Conservation (phyloP, 1,284 basidiomycete species). For the Sutorius eximius region DNA sequence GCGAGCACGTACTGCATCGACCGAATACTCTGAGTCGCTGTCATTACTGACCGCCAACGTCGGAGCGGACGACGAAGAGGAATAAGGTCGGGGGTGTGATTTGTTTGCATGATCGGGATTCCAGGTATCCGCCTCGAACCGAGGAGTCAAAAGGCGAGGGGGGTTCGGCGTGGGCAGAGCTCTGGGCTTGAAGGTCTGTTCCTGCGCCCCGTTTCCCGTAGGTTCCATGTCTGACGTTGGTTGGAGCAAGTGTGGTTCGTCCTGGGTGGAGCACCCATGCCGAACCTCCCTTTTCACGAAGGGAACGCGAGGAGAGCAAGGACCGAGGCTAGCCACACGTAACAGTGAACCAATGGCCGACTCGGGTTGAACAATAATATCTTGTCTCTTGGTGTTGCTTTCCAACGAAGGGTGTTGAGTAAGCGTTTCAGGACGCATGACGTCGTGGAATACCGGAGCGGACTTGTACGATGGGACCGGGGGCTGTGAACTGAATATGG, state of each 20-base stretch:
- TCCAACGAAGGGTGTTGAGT: not conserved
- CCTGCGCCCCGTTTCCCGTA: not conserved
- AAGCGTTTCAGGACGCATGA: conserved; percentile 7
- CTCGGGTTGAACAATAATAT: not conserved
- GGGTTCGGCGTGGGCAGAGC: conserved; percentile 6
- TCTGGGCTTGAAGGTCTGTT: conserved; percentile 6
- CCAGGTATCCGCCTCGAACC: not conserved
- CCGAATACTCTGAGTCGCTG: conserved; percentile 4
- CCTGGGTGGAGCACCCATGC: not conserved
- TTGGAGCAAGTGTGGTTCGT: not conserved
- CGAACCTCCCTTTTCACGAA: conserved; percentile 5
- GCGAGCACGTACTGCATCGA: not conserved
- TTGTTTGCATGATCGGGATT: not conserved
- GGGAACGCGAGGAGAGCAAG: conserved; percentile 29
- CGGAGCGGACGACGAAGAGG: not conserved
- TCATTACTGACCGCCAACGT: not conserved
- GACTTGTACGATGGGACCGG: conserved; percentile 1
- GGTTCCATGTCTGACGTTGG: not conserved
- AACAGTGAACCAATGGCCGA: not conserved
- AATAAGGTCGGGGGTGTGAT: not conserved
- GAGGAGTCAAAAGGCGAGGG: not conserved
- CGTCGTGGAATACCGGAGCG: not conserved
- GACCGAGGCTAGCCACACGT: conserved; percentile 15
- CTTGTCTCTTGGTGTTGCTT: not conserved
- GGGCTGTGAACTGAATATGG: not conserved